Conservation (phyloP, 2,329 filamentous ascomycete genomes). For the Pseudofabraea citricarpa region DNA sequence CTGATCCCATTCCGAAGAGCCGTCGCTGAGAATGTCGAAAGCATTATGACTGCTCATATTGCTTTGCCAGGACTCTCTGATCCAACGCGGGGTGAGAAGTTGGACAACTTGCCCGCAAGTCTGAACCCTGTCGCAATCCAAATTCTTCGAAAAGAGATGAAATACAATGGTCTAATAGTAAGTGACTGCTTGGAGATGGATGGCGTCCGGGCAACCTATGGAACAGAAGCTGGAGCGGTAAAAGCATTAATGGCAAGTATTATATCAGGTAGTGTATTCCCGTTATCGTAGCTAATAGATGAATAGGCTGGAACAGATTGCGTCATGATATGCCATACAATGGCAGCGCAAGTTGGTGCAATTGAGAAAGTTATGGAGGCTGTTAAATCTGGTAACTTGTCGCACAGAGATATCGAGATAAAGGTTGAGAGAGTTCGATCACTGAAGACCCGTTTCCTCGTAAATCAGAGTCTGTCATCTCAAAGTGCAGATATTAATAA, state of each 20-base stretch:
- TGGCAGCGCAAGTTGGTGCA: constrained; percentile 33
- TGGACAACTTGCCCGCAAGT: constrained; percentile 31
- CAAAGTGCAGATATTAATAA: constrained; percentile 11
- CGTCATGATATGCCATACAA: constrained; percentile 40
- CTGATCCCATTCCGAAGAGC: constrained; percentile 38
- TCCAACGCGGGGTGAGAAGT: constrained; percentile 2
- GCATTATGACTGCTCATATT: constrained; percentile 41
- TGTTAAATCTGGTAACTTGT: constrained; percentile 29
- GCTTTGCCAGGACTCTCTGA: constrained; percentile 29
- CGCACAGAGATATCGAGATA: constrained; percentile 26
- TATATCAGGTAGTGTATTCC: neutral
- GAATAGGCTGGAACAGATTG: constrained; percentile 37
- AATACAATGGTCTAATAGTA: constrained; percentile 37
- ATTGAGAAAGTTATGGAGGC: constrained; percentile 34
- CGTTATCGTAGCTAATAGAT: too few species aligned
- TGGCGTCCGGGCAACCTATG: constrained; percentile 34
- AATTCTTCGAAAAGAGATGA: constrained; percentile 36
- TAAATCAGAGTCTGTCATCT: constrained; percentile 17
- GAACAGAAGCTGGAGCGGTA: constrained; percentile 34
- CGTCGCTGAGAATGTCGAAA: constrained; percentile 34
- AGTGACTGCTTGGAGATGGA: constrained; percentile 42
- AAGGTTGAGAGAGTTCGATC: constrained; percentile 29
- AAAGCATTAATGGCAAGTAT: constrained; percentile 30
- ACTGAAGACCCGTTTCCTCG: constrained; percentile 31
- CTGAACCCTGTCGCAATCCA: constrained; percentile 31